Evolutionary conservation across 768 basidiomycete genomes (phyloP), one percentile per base, ranked within the genome.

Genomic region (Pleurotus pulmonarius): DNA sequence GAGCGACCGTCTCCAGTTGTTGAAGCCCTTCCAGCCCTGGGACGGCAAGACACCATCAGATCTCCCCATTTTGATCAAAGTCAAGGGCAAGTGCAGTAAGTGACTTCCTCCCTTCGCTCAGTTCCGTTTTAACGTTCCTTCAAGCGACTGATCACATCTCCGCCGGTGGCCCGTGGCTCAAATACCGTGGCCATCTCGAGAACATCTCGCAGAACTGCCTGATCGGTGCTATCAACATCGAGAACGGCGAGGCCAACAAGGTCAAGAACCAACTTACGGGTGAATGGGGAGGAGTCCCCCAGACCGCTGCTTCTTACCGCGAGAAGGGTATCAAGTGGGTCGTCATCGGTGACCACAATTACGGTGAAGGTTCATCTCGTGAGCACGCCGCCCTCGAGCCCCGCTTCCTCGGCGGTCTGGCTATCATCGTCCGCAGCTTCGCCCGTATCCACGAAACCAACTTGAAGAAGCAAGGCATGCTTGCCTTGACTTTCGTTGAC

Each of bases 381-480:
- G 95, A 98, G 74, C 95, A 97, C 74, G 96, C 96, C 62, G 94
- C 94, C 22, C 88, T 97, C 55, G 94, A 96, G 74, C 94, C 94
- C 22, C 88, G 94, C 49, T 97, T 83, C 83, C 88, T 97, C 58
- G 94, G 94, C 59, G 96, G 95, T 60, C 81, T 94, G 56, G 96
- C 96, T 25, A 91, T 98, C 78, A 95, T 99, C 73, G 90, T 89
- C 69, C 86, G 94, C 70, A 94, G 92, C 34, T 98, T 98, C 73
- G 95, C 95, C 53, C 93, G 95, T 74, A 98, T 98, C 75, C 95
- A 96, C 75, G 94, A 92, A 78, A 93, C 93, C 69, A 94, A 95
- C 81, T 77, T 94, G 85, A 98, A 98, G 89, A 98, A 98, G 85
- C 95, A 98, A 78, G 94, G 94, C 64, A 94, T 96, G 92, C 91